These are phyloP conservation scores for Dysphania ambrosioides DNA, from an alignment of 148 eudicot genomes.

Conservation along the genomic window DNA sequence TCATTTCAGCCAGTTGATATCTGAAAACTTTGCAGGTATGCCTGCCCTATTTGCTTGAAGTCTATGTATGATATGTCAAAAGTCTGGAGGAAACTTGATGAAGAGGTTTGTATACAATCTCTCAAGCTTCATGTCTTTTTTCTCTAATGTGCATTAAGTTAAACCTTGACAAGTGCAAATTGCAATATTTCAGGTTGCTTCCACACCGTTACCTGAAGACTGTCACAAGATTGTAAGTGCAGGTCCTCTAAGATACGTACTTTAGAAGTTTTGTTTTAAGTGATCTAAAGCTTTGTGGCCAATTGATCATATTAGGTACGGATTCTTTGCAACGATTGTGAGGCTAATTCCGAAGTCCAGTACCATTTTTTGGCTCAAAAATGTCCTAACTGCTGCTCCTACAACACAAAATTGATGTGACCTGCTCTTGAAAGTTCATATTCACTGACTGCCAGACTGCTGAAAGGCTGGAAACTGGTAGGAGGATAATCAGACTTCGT, in stretches of 20 bases:
- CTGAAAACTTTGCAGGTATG: slow-evolving; percentile 37
- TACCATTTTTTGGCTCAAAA: slow-evolving; percentile 73
- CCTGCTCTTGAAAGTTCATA: slow-evolving; percentile 35
- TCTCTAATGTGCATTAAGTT: background rate
- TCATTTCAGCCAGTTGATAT: slow-evolving; percentile 21
- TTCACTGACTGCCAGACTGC: too few relatives aligned
- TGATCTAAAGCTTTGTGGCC: background rate
- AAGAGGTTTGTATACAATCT: slow-evolving; percentile 32
- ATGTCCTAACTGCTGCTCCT: slow-evolving; percentile 58
- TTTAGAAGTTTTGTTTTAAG: background rate
- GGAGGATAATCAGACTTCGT: background rate
- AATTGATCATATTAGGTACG: too few relatives aligned
- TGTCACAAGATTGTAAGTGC: slow-evolving; percentile 54
- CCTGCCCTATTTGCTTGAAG: slow-evolving; percentile 56
- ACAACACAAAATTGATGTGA: slow-evolving; percentile 63
- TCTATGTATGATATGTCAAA: slow-evolving; percentile 47
- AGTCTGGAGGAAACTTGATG: slow-evolving; percentile 50
- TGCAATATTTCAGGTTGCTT: slow-evolving; percentile 43
- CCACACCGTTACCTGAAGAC: slow-evolving; percentile 51
- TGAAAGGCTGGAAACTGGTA: background rate
- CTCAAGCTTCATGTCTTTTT: background rate
- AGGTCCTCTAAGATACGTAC: background rate
- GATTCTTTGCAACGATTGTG: slow-evolving; percentile 87
- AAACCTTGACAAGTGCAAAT: background rate
- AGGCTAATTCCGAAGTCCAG: slow-evolving; percentile 43